phyloP scores from a whole-genome alignment of 305 asterid species.

The Fraxinus nigra region DNA sequence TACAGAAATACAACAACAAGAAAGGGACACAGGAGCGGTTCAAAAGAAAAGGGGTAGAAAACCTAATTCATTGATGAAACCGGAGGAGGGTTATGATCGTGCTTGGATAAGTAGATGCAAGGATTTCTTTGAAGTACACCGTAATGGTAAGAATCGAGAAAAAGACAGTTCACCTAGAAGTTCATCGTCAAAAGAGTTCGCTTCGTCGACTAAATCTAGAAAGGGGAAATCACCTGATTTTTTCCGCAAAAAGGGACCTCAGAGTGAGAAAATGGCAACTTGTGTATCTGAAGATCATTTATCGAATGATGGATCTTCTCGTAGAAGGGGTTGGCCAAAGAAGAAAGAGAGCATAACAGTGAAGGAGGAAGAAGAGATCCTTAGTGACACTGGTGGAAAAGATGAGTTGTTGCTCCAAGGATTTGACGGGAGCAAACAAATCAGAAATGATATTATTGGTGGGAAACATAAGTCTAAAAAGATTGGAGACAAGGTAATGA shows the following conservation, averaged over 20 bases:
- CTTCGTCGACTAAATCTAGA: constrained; percentile 23
- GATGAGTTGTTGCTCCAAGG: constrained; percentile 12
- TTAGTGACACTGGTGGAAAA: constrained; percentile 25
- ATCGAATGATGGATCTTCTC: constrained; percentile 26
- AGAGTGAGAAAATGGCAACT: neutral
- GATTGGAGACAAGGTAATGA: constrained; percentile 34
- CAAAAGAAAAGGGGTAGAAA: constrained; percentile 43
- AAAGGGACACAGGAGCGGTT: constrained; percentile 21
- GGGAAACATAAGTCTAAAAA: constrained; percentile 27
- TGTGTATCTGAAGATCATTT: constrained; percentile 3
- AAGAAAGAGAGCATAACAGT: constrained; percentile 26
- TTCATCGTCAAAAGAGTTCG: constrained; percentile 20
- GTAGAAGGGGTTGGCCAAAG: constrained; percentile 33
- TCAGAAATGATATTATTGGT: constrained; percentile 11
- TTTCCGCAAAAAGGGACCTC: constrained; percentile 22
- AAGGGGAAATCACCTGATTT: constrained; percentile 16
- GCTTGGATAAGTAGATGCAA: constrained; percentile 21
- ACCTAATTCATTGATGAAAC: constrained; percentile 30
- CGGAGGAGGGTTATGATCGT: constrained; percentile 30
- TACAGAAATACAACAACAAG: constrained; percentile 25
- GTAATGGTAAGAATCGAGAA: constrained; percentile 25
- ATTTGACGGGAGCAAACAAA: constrained; percentile 23
- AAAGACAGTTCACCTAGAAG: constrained; percentile 15
- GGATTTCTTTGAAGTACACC: constrained; percentile 32
- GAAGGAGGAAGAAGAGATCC: constrained; percentile 24